Percentiles rank a stretch among this genome's conserved stretches.
Conservation (phyloP, 2,329 filamentous ascomycete species). For the Daldinia sp. region DNA sequence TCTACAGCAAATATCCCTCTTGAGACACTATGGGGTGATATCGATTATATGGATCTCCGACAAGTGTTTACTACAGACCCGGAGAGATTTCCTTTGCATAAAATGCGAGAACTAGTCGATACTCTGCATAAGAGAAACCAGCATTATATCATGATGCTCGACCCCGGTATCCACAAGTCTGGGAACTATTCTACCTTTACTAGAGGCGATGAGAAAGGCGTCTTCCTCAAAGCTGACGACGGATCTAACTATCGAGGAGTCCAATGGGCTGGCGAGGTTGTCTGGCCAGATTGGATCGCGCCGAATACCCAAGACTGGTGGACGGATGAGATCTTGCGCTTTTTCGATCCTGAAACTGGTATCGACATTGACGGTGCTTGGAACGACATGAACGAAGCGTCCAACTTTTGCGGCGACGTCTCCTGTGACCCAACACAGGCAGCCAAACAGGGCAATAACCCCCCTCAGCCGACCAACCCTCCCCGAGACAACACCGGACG, state of each 20-base stretch:
- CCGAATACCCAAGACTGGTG: constrained; percentile 66
- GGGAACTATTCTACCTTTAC: constrained; percentile 43
- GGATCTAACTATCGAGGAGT: constrained; percentile 58
- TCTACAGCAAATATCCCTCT: constrained; percentile 63
- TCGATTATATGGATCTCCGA: constrained; percentile 61
- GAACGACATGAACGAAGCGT: constrained; percentile 69
- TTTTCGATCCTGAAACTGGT: constrained; percentile 64
- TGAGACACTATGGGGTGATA: constrained; percentile 67
- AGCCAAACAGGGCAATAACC: constrained; percentile 37
- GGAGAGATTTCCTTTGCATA: constrained; percentile 59
- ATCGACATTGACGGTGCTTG: constrained; percentile 73
- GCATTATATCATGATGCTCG: constrained; percentile 72
- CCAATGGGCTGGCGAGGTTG: constrained; percentile 71
- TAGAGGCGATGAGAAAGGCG: constrained; percentile 51
- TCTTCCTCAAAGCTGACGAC: constrained; percentile 52
- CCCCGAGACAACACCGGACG: constrained; percentile 51
- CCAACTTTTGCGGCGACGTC: constrained; percentile 46
- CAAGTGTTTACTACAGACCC: constrained; percentile 64
- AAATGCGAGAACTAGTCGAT: constrained; percentile 65
- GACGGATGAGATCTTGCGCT: constrained; percentile 63
- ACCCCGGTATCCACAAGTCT: constrained; percentile 57
- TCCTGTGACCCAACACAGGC: constrained; percentile 33
- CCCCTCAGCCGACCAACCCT: constrained; percentile 61
- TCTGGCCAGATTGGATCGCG: constrained; percentile 72
- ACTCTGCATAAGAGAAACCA: constrained; percentile 67